Conservation (phyloP, 2,329 filamentous ascomycete genomes). For the Ceratocystis diversiconidia region DNA sequence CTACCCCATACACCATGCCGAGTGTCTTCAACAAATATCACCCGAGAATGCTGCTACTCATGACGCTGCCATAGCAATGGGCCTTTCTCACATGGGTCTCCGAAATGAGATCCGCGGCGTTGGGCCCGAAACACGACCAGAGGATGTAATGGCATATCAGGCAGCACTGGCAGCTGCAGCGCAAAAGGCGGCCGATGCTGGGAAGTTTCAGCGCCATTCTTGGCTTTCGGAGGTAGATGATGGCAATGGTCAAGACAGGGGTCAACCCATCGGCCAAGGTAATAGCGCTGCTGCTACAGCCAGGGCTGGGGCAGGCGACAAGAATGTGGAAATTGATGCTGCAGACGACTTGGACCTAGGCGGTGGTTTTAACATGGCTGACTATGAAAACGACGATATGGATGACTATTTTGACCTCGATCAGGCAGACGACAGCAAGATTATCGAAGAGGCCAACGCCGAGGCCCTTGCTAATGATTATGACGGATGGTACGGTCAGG, state of each 20-base stretch:
- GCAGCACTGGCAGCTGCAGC: conserved; percentile 72
- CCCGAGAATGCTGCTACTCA: neutral
- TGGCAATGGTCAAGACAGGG: conserved; percentile 11
- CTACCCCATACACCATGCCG: conserved; percentile 10
- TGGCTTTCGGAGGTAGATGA: conserved; percentile 27
- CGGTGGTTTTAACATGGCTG: conserved; percentile 25
- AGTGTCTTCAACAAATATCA: neutral
- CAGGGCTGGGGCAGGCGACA: conserved; percentile 9
- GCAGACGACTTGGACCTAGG: conserved; percentile 31
- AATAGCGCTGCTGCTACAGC: neutral
- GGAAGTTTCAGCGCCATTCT: conserved; percentile 54
- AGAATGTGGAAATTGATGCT: conserved; percentile 12
- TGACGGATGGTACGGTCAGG: conserved; percentile 87
- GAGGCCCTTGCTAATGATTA: conserved; percentile 83
- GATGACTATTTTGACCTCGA: conserved; percentile 50
- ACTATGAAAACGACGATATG: conserved; percentile 40
- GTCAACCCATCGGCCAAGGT: neutral
- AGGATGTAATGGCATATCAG: conserved; percentile 53
- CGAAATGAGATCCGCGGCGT: conserved; percentile 11
- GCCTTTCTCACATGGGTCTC: neutral
- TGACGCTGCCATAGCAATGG: neutral
- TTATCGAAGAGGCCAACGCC: conserved; percentile 90
- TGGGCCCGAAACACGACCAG: conserved; percentile 17
- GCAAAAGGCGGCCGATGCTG: conserved; percentile 58
- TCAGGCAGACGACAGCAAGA: conserved; percentile 68